These are phyloP conservation scores for Ascochyta rabiei DNA, from an alignment of 2,329 filamentous ascomycete species.

Conservation along the genomic window DNA sequence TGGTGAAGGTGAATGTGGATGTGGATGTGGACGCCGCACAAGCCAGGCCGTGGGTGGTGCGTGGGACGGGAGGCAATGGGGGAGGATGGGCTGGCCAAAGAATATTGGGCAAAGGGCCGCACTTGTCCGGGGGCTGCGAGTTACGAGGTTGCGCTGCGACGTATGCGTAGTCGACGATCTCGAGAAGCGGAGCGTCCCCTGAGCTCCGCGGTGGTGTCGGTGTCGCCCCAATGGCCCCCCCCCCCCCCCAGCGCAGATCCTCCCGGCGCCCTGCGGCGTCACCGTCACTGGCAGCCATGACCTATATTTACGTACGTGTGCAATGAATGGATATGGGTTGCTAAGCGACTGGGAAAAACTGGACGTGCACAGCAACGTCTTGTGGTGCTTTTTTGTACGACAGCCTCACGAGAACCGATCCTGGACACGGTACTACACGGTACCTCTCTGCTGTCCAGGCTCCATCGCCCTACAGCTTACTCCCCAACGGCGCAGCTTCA, in stretches of 20 bases:
- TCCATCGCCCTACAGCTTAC: constrained; percentile 39
- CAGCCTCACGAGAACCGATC: constrained; percentile 5
- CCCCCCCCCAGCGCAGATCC: constrained; percentile 28
- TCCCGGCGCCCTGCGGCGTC: constrained; percentile 6
- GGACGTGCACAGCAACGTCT: neutral
- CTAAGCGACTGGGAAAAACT: neutral
- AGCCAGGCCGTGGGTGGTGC: constrained; percentile 29
- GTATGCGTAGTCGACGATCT: neutral
- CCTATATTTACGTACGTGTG: neutral
- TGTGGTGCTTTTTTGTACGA: constrained; percentile 5
- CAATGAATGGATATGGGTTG: neutral
- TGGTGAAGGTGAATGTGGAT: constrained; percentile 11
- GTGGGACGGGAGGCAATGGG: neutral
- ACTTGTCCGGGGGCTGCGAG: neutral
- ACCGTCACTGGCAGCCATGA: neutral
- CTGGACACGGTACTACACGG: neutral
- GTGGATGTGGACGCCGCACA: constrained; percentile 25
- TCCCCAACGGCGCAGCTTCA: constrained; percentile 21
- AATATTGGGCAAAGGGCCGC: neutral
- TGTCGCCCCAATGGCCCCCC: neutral
- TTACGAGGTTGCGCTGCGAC: neutral
- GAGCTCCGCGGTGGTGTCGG: neutral
- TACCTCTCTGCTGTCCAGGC: neutral
- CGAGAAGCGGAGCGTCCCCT: constrained; percentile 10
- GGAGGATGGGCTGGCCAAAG: constrained; percentile 7